Base-by-base conservation (phyloP, 768 basidiomycete species). In the Rhizopogon roseolus region DNA sequence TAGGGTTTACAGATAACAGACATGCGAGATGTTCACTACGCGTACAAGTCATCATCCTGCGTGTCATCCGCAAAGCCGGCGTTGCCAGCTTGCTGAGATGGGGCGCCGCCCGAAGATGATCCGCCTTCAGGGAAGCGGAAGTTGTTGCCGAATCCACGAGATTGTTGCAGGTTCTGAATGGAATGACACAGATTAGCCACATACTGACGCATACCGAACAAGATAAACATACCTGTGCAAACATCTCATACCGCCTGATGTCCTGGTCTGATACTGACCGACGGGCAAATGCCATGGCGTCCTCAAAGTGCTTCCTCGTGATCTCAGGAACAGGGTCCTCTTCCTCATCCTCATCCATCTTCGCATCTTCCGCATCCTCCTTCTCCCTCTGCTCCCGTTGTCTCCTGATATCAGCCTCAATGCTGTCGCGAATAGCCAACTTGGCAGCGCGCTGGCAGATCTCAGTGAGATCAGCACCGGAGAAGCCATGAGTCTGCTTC, bases 401-500 rank as follows among this genome's bases (percentile, higher is more conserved):
- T 54, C 63, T 73, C 60, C 85, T 76, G 64, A 99, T 89, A 71
- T 99, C 97, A 6, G 90, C 73, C 63, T 98, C 95, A 62, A 99
- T 99, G 54, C 86, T 89, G 71, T 90, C 92, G 27, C 96, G 83
- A 65, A 99, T 99, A 1, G 96, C 96, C 52, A 98, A 78, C 76
- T 99, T 99, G 52, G 95, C 95, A 5, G 97, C 88, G 49, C 97
- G 85, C 72, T 98, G 96, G 69, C 96, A 98, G 64, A 99, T 96
- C 71, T 98, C 97, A n/a, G 96, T 96, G 61, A 98, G 76, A 83
- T 99, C 97, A 53, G 97, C 97, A 85, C 97, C 97, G 65, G 96
- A 98, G 85, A 88, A 99, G 11, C 97, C 97, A 64, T 98, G 93
- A 13, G 96, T 97, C 70, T 77, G 81, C 82, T 88, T 96, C 51